Evolutionary conservation across 805 yeast species (phyloP), one percentile per base, ranked within the genome.

Genomic region (Candida glaebosa): DNA sequence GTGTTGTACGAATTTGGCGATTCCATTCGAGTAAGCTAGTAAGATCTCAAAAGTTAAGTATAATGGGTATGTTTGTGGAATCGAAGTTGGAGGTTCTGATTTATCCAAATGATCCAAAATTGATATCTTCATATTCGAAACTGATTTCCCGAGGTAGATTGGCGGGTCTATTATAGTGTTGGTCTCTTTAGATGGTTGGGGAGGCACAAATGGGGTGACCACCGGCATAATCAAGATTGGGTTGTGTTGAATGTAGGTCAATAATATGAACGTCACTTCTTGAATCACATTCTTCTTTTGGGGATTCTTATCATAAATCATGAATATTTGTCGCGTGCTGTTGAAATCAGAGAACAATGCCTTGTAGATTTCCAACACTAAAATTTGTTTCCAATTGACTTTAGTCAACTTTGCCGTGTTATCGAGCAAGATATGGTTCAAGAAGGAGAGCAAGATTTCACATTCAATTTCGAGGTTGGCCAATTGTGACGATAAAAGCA

Each of bases 51-150:
- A 64, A 0, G 85, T 71, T 25, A 91, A 67, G 56, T 78, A 65
- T 1, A 79, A 59, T 44, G 65, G 45, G 42, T 93, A 90, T 0
- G 83, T 74, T 4, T 67, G 68, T 2, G 93, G 86, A 10, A 65
- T 48, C 2, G 73, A 64, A 1, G 68, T 53, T 0, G 96, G 96
- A 0, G 96, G 82, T 19, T 86, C 95, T 0, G 67, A 51, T 53
- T 89, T 89, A 56, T 91, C 98, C 18, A 93, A 69, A 40, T 82
- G 76, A 42, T 91, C 96, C 22, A 90, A 68, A 42, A 80, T 74
- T 10, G 80, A 65, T 0, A 82, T 69, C 49, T 79, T 77, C 36
- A 75, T 60, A 2, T 67, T 54, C 0, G 86, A 75, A 8, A 57
- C 58, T 3, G 65, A 60, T 12, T 60, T 56, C 0, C 81, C 70